These are phyloP conservation scores for Fusarium sp. DNA, from an alignment of 2,329 filamentous ascomycete genomes.

Conservation along the genomic window DNA sequence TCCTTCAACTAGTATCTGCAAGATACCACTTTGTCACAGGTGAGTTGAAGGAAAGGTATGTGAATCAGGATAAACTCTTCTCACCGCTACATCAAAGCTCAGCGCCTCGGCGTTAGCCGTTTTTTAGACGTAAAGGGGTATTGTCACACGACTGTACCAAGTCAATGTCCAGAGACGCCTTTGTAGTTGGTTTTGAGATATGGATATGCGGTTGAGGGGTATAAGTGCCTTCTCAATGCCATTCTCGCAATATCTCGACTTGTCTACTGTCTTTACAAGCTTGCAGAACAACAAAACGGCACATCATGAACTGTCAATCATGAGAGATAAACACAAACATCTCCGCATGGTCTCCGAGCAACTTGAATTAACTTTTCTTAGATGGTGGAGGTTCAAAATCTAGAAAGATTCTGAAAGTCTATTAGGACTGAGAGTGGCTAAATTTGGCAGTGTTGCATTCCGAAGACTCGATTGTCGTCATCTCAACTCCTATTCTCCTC, in stretches of 20 bases:
- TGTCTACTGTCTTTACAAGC: neutral
- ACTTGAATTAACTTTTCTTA: constrained; percentile 33
- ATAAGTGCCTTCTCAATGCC: neutral
- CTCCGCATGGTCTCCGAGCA: constrained; percentile 29
- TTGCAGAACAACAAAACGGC: neutral
- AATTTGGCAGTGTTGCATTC: constrained; percentile 29
- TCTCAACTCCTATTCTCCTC: neutral
- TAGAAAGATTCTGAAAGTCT: constrained; percentile 34
- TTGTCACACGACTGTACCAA: neutral
- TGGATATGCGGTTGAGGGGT: neutral
- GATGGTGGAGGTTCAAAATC: constrained; percentile 21
- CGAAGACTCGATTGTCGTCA: neutral
- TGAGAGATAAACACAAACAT: constrained; percentile 15
- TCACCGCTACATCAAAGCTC: constrained; percentile 2
- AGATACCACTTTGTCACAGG: neutral
- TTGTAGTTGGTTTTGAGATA: neutral
- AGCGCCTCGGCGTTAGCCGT: constrained; percentile 21
- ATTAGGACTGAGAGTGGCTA: constrained; percentile 14
- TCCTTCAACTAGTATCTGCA: neutral
- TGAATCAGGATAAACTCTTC: constrained; percentile 18
- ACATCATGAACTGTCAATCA: neutral
- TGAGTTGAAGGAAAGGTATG: neutral
- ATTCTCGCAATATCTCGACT: neutral
- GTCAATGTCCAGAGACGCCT: neutral
- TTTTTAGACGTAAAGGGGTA: constrained; percentile 4